phyloP scores from a whole-genome alignment of 2,329 filamentous ascomycete species.

The Elsinoe fawcettii region DNA sequence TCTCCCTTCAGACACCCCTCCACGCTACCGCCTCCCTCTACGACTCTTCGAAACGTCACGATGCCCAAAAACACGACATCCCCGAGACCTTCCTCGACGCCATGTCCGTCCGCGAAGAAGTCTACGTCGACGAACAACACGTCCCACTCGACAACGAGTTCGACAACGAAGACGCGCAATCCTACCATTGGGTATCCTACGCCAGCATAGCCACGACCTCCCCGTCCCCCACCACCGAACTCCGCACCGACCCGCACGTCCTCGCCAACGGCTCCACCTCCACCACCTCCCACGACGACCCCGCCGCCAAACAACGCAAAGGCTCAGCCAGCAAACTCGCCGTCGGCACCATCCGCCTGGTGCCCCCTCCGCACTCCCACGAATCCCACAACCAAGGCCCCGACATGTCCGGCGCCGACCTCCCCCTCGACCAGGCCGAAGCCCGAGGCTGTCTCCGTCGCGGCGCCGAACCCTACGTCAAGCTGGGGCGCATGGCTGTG shows the following conservation, averaged over 20 bases:
- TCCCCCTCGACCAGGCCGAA: constrained; percentile 19
- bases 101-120: constrained; percentile 49
- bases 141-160: constrained; percentile 60
- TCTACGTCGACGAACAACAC: constrained; percentile 52
- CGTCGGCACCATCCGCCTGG: constrained; percentile 69
- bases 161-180: constrained; percentile 70
- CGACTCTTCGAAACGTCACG: constrained; percentile 23
- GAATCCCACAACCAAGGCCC: constrained; percentile 16
- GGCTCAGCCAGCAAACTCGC: constrained; percentile 43
- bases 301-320: constrained; percentile 28
- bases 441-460: constrained; percentile 47
- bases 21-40: constrained; percentile 30
- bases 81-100: constrained; percentile 45
- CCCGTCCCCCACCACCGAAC: constrained; percentile 27
- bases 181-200: constrained; percentile 86
- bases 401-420: constrained; percentile 23
- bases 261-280: background rate
- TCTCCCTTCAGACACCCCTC: constrained; percentile 32
- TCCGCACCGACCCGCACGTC: constrained; percentile 4
- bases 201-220: constrained; percentile 49
- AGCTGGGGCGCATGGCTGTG: constrained; percentile 71
- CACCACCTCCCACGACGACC: constrained; percentile 32
- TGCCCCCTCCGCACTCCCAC: constrained; percentile 64
- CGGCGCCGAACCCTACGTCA: constrained; percentile 67
- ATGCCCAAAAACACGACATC: constrained; percentile 31